phyloP scores from a whole-genome alignment of 352 stramenopile species.

The Phytophthora capsici region DNA sequence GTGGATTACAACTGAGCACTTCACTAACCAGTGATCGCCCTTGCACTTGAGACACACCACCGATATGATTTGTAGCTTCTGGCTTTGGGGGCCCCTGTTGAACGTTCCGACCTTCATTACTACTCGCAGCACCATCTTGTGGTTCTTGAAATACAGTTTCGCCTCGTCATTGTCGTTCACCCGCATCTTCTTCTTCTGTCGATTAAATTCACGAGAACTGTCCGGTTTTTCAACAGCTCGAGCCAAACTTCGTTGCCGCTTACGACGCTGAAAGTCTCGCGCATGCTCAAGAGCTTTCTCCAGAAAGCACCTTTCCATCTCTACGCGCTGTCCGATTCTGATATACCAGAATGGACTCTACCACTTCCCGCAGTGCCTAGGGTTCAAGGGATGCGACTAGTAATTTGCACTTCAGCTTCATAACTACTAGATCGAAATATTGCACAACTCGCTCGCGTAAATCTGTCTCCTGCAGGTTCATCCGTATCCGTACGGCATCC shows the following conservation, averaged over 20 bases:
- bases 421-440: background rate
- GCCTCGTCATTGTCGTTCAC: background rate
- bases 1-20: background rate
- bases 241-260: too few relatives aligned
- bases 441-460: background rate
- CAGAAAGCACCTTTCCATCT: background rate
- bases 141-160: too few relatives aligned
- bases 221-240: background rate
- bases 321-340: background rate
- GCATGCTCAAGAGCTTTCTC: background rate
- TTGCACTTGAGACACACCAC: conserved; percentile 12
- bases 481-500: too few relatives aligned
- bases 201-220: background rate
- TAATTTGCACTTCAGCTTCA: background rate
- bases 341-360: background rate
- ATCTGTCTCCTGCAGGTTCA: too few relatives aligned
- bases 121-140: background rate
- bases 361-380: too few relatives aligned
- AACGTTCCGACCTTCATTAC: background rate
- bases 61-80: too few relatives aligned
- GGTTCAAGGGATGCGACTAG: too few relatives aligned
- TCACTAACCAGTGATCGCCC: background rate
- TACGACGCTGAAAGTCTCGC: too few relatives aligned
- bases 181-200: background rate
- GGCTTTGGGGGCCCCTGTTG: background rate